Evolutionary conservation across 768 basidiomycete species (phyloP).

Genomic region (Tubosaeta sp.): DNA sequence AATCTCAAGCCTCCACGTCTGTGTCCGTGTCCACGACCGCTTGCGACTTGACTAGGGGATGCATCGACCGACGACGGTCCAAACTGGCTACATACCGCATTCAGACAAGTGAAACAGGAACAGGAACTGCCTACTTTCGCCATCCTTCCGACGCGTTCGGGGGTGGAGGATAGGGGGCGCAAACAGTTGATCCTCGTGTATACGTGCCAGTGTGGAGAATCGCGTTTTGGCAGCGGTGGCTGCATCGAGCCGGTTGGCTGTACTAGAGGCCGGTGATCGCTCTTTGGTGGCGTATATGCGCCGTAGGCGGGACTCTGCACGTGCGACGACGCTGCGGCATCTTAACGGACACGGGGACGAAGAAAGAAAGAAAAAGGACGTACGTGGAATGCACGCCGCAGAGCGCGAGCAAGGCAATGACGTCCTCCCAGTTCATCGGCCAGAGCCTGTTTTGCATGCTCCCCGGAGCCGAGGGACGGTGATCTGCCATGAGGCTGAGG

Average conservation of each 20-base stretch:
- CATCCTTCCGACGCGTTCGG: constrained; percentile 12
- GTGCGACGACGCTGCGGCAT: constrained; percentile 18
- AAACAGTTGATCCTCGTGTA: constrained; percentile 16
- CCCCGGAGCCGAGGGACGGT: constrained; percentile 50
- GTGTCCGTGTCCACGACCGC: constrained; percentile 8
- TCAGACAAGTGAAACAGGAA: constrained; percentile 8
- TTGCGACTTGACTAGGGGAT: background rate
- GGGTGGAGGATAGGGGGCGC: constrained; percentile 7
- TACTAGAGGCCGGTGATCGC: background rate
- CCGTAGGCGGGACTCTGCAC: constrained; percentile 27
- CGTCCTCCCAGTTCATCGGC: constrained; percentile 59
- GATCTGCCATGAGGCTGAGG: constrained; percentile 50
- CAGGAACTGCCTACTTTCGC: constrained; percentile 1
- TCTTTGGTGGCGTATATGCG: constrained; percentile 24
- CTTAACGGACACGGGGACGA: background rate
- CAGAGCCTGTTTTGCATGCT: constrained; percentile 63
- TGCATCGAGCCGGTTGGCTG: constrained; percentile 15
- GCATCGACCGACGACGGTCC: background rate
- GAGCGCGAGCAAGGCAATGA: constrained; percentile 51
- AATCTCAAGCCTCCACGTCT: constrained; percentile 1
- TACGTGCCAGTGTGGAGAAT: background rate
- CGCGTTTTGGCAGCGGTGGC: constrained; percentile 16
- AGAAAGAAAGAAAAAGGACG: background rate
- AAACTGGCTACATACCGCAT: background rate
- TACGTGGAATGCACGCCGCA: constrained; percentile 34